Base-by-base conservation (phyloP, 148 eudicot species). In the Suaeda aralocaspica region DNA sequence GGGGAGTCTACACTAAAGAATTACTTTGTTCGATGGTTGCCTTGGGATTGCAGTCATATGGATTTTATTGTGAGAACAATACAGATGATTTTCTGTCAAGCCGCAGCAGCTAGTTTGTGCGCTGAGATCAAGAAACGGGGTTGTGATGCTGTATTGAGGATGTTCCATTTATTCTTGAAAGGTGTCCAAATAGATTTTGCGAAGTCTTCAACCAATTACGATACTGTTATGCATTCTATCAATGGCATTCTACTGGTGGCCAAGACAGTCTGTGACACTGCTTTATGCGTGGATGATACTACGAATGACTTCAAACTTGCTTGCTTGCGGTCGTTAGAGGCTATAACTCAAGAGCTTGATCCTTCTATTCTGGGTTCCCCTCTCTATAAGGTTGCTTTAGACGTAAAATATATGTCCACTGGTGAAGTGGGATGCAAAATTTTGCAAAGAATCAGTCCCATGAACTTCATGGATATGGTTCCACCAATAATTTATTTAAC, bases 331-430 rank as follows among this genome's bases (percentile, higher is more conserved):
- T 79, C 85, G 73, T 59, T 86, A 15, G 84, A 80, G 68, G 79
- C 73, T 77, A 80, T 83, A 31, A 68, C 68, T 66, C 82, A 84
- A 73, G 93, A 82, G 74, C 76, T 93, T 53, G 92, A 87, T 61
- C 78, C 90, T 41, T 82, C 86, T 50, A 77, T 78, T 29, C 74
- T 93, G 63, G 80, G 84, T 58, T 93, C 92, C 59, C 86, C 90
- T 71, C 86, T 86, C 59, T 88, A 93, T 79, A 87, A 81, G 78
- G 72, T 90, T 73, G 75, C 82, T 24, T 58, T 85, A 66, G 86
- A 87, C 68, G 65, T 80, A 41, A 79, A 81, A 66, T 76, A 36
- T 71, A 64, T 77, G 24, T 68, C 71, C 30, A 64, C 64, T 44
- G 70, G 71, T 66, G 84, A 79, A 67, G 41, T 49, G 65, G 74